These are phyloP conservation scores for Phytophthora macrochlamydospora DNA, from an alignment of 352 stramenopile genomes.

Conservation along the genomic window DNA sequence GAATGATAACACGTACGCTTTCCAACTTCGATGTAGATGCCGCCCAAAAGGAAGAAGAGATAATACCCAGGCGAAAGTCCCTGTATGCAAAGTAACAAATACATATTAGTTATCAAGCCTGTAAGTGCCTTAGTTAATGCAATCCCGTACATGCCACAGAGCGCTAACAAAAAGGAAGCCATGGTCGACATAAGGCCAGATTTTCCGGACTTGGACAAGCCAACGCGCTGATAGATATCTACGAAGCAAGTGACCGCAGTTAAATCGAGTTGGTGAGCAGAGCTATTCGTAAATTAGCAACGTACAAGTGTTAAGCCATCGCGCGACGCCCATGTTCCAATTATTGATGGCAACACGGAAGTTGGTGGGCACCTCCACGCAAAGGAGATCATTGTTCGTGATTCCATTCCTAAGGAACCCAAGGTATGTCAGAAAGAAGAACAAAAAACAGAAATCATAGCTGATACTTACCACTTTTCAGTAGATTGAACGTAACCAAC, in stretches of 20 bases:
- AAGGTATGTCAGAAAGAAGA: background rate
- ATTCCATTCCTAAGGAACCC: conserved; percentile 70
- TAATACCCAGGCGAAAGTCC: conserved; percentile 89
- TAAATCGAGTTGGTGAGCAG: conserved; percentile 1
- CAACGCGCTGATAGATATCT: conserved; percentile 89
- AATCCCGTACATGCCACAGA: conserved; percentile 77
- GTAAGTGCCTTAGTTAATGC: background rate
- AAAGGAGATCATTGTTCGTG: conserved; percentile 87
- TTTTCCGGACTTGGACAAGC: conserved; percentile 81
- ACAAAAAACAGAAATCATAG: conserved; percentile 1
- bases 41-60: conserved; percentile 86
- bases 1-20: conserved; percentile 52
- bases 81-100: conserved; percentile 28
- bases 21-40: conserved; percentile 87
- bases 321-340: conserved; percentile 88
- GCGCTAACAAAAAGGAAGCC: conserved; percentile 79
- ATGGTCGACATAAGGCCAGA: conserved; percentile 75
- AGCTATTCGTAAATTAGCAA: background rate
- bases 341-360: conserved; percentile 89
- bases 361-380: conserved; percentile 86
- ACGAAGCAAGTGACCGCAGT: conserved; percentile 1
- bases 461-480: conserved; percentile 63
- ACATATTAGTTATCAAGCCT: conserved; percentile 10
- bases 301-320: conserved; percentile 88
- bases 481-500: conserved; percentile 81